A percentile compares a stretch with the other conserved stretches of the same genome.
These are phyloP conservation scores for Fusarium compactum DNA, from an alignment of 2,329 filamentous ascomycete species.

Conservation along the genomic window DNA sequence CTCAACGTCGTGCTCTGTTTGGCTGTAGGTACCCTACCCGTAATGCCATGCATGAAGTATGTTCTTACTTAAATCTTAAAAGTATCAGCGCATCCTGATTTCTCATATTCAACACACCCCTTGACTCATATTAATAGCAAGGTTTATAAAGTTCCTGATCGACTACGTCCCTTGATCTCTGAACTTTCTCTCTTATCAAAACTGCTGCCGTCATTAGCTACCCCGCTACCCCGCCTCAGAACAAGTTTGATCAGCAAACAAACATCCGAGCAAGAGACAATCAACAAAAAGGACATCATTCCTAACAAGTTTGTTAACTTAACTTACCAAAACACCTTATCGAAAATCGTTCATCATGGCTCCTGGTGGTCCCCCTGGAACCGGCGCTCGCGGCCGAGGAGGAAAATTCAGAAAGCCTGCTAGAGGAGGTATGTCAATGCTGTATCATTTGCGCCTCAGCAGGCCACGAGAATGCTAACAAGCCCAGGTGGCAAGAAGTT, in stretches of 20 bases:
- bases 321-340: constrained; percentile 1
- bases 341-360: constrained; percentile 57
- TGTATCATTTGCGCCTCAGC: not conserved
- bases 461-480: not conserved
- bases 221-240: constrained; percentile 55
- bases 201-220: constrained; percentile 45
- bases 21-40: not conserved
- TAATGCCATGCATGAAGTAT: not conserved
- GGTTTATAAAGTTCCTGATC: constrained; percentile 22
- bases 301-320: not conserved
- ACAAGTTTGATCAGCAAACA: constrained; percentile 41
- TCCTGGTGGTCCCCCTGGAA: constrained; percentile 56
- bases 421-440: constrained; percentile 77
- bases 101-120: not conserved
- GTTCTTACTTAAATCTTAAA: not conserved
- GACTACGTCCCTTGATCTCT: constrained; percentile 6
- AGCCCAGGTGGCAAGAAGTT: constrained; percentile 89
- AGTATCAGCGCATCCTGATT: not conserved
- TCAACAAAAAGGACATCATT: constrained; percentile 9
- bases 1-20: not conserved
- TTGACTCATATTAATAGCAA: constrained; percentile 8
- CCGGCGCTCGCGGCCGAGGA: constrained; percentile 78
- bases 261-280: constrained; percentile 17
- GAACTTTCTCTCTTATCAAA: constrained; percentile 6
- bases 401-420: constrained; percentile 96